Evolutionary conservation across 495 filamentous ascomycete genomes (phyloP).

Genomic region (Thermothielavioides terrestris): DNA sequence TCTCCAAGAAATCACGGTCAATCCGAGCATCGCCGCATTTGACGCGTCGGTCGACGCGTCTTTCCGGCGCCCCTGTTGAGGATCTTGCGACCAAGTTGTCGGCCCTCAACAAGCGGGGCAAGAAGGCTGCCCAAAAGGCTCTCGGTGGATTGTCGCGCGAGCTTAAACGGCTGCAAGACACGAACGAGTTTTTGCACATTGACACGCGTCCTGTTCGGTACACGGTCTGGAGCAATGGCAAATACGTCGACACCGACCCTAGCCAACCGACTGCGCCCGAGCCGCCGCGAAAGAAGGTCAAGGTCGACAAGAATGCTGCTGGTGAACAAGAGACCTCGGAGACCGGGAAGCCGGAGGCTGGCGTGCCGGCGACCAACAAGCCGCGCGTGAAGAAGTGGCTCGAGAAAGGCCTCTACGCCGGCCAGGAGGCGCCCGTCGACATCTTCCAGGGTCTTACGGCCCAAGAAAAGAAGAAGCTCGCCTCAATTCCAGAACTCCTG

Average conservation of each 20-base stretch:
- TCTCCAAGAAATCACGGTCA: conserved; percentile 21
- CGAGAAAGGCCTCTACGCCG: conserved; percentile 77
- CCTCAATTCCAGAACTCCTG: conserved; percentile 43
- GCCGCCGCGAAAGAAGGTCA: conserved; percentile 37
- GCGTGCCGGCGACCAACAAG: conserved; percentile 32
- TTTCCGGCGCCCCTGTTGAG: conserved; percentile 38
- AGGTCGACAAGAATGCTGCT: conserved; percentile 21
- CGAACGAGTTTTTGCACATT: conserved; percentile 45
- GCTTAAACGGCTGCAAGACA: conserved; percentile 42
- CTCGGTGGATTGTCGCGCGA: conserved; percentile 37
- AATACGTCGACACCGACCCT: conserved; percentile 31
- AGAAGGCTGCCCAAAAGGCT: conserved; percentile 36
- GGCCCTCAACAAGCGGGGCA: conserved; percentile 36
- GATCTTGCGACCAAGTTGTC: conserved; percentile 38
- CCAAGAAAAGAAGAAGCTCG: conserved; percentile 54
- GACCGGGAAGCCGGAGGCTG: conserved; percentile 31
- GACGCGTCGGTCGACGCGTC: conserved; percentile 32
- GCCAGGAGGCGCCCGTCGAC: conserved; percentile 57
- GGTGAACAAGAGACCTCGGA: neutral
- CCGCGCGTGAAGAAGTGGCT: conserved; percentile 63
- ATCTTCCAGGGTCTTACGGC: conserved; percentile 48
- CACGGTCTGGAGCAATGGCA: conserved; percentile 49
- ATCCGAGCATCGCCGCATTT: conserved; percentile 27
- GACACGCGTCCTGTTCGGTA: conserved; percentile 42
- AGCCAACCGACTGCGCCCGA: conserved; percentile 16